phyloP scores from a whole-genome alignment of 2,329 filamentous ascomycete genomes.

The Passalora sequoiae region DNA sequence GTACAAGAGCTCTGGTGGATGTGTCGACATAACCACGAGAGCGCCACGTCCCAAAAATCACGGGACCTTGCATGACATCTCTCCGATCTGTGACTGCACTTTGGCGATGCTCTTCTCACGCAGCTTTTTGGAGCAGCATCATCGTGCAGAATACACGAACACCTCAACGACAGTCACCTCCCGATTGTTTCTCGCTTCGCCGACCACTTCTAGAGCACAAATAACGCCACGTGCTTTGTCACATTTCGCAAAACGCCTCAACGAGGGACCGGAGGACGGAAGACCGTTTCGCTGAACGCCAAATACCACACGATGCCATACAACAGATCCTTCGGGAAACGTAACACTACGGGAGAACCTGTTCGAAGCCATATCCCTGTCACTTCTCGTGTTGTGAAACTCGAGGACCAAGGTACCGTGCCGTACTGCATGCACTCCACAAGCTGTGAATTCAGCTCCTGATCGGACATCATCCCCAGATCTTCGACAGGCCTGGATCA shows the following conservation, averaged over 20 bases:
- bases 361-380: slow-evolving; percentile 5
- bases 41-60: not conserved
- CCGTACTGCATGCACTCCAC: slow-evolving; percentile 5
- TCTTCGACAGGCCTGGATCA: slow-evolving; percentile 2
- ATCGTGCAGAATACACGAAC: slow-evolving; percentile 4
- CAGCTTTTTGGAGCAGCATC: not conserved
- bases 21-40: slow-evolving; percentile 1
- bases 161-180: not conserved
- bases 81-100: slow-evolving; percentile 1
- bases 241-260: slow-evolving; percentile 1
- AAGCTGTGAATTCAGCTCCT: slow-evolving; percentile 4
- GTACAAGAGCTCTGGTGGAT: not conserved
- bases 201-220: not conserved
- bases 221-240: not conserved
- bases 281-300: not conserved
- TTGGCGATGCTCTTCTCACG: not conserved
- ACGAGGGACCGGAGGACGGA: not conserved
- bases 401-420: slow-evolving; percentile 3
- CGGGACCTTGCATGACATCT: not conserved
- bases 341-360: not conserved
- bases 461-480: not conserved
- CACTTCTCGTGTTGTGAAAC: slow-evolving; percentile 8
- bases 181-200: not conserved
- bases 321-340: not conserved
- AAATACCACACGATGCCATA: not conserved